Evolutionary conservation across 1,139 yeast genomes (phyloP).

Genomic region (Pneumocystis sp.): DNA sequence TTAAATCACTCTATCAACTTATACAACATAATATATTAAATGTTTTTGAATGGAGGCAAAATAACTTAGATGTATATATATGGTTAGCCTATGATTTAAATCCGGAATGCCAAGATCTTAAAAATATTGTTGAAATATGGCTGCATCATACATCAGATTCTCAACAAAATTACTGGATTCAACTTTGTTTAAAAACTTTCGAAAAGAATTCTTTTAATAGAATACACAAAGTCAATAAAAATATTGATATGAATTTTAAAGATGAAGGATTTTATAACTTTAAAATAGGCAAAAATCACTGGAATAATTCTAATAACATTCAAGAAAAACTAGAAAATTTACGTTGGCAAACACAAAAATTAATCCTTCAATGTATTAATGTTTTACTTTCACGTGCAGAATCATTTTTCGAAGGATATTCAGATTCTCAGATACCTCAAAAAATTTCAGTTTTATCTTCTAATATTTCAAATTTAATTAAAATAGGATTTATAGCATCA

Average conservation of each 20-base stretch:
- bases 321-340: constrained; percentile 29
- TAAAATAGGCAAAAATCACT: constrained; percentile 19
- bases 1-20: constrained; percentile 26
- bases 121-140: constrained; percentile 24
- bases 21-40: neutral
- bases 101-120: constrained; percentile 15
- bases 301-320: neutral
- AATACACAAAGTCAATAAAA: constrained; percentile 22
- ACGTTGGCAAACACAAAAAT: constrained; percentile 52
- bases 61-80: constrained; percentile 11
- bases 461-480: constrained; percentile 55
- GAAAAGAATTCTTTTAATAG: constrained; percentile 19
- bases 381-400: constrained; percentile 35
- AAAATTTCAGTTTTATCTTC: constrained; percentile 26
- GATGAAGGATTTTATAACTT: constrained; percentile 33
- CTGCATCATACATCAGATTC: constrained; percentile 23
- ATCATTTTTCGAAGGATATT: neutral
- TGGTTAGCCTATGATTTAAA: neutral
- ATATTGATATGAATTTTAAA: constrained; percentile 21
- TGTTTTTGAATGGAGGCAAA: neutral
- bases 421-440: constrained; percentile 1
- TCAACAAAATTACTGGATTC: constrained; percentile 26
- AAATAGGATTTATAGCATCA: constrained; percentile 71
- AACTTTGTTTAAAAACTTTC: constrained; percentile 24
- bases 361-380: constrained; percentile 45